Evolutionary conservation across 2,329 filamentous ascomycete species (phyloP), one percentile per base, ranked within the genome.

Genomic region (Sphaceloma murrayae): DNA sequence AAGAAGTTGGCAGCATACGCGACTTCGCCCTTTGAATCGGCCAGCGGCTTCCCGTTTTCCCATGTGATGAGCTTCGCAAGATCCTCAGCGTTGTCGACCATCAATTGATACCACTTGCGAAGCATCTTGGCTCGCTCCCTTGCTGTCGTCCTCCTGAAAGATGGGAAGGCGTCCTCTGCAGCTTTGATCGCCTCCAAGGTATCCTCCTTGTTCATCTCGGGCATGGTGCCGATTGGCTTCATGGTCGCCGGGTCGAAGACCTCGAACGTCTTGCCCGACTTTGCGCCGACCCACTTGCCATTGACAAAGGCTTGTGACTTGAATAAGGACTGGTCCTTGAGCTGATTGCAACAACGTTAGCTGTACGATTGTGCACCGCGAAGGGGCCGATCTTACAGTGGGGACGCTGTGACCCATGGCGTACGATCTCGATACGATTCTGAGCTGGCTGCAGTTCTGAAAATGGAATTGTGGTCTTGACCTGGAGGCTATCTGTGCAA

Each of bases 241-340:
- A 84, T 84, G 7, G 85, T 85, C 2, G 86, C 80, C 6, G 91
- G 91, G 62, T 98, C 87, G 80, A 54, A 72, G 48, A 95, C 85
- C 61, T 91, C 80, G 63, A 96, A 98, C 34, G 86, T 94, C 74
- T 93, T 80, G 59, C 86, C 85, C 1, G 86, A 94, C 58, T 78
- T 77, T 54, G 89, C 85, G 54, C 75, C 73, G 50, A 93, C 76
- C 85, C 88, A 98, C 74, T 94, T 75, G 57, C 91, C 91, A 61
- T 98, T 89, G 58, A 96, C 80, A 60, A 89, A 95, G 57, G 78
- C 67, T 60, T 88, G 76, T 54, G 81, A 77, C 69, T 93, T 95
- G 57, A 96, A 76, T 48, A 98, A 75, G 17, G 63, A 67, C 50
- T 64, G 63, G 54, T 72, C 68, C 48, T 63, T 69, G 49, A 72